Evolutionary conservation across 2,329 filamentous ascomycete genomes (phyloP).

Genomic region (Rhinocladiella mackenziei): DNA sequence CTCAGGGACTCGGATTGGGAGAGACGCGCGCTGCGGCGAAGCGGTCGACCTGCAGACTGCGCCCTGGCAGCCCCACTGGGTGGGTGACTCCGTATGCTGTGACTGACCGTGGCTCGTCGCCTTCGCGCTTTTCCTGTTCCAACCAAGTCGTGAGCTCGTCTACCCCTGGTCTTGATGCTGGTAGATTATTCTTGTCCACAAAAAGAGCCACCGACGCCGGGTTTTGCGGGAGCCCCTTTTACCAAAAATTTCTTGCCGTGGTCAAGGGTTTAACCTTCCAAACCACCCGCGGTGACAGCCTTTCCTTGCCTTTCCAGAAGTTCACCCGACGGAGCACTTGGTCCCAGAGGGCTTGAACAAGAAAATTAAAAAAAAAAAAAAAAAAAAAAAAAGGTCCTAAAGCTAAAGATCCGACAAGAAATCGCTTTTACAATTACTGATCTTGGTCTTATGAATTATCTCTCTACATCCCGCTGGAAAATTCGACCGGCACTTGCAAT

Average conservation of each 20-base stretch:
- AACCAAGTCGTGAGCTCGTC: slow-evolving; percentile 8
- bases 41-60: not conserved
- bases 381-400: no score
- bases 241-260: slow-evolving; percentile 5
- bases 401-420: no score
- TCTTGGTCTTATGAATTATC: no score
- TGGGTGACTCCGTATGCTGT: not conserved
- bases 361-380: no score
- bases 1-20: slow-evolving; percentile 8
- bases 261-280: no score
- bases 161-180: slow-evolving; percentile 16
- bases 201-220: not conserved
- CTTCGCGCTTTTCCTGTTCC: slow-evolving; percentile 16
- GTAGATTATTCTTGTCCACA: slow-evolving; percentile 20
- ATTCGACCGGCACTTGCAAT: not conserved
- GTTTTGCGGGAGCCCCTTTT: slow-evolving; percentile 13
- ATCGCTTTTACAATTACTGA: slow-evolving; percentile 7
- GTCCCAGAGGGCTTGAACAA: no score
- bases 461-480: slow-evolving; percentile 2
- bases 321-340: no score
- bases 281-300: no score
- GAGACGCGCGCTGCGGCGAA: slow-evolving; percentile 4
- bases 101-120: slow-evolving; percentile 4
- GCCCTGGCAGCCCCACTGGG: slow-evolving; percentile 1
- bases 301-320: no score